phyloP scores from a whole-genome alignment of 208 protist species.

The Leishmania arabica region DNA sequence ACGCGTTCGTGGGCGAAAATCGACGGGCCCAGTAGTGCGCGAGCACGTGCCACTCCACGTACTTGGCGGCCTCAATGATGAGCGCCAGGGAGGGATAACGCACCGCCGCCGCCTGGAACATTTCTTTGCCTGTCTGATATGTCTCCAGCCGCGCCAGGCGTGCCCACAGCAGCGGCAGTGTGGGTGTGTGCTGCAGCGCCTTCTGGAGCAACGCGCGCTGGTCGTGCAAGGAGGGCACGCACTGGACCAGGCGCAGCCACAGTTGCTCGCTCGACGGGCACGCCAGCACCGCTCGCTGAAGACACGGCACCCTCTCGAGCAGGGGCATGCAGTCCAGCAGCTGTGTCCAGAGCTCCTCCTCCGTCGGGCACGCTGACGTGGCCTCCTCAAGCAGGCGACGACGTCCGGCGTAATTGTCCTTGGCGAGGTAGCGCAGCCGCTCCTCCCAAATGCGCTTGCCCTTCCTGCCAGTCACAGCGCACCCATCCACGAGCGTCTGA shows the following conservation, averaged over 20 bases:
- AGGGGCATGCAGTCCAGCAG: slow-evolving; percentile 54
- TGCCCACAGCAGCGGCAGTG: slow-evolving; percentile 72
- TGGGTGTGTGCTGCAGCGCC: slow-evolving; percentile 62
- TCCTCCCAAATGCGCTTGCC: slow-evolving; percentile 83
- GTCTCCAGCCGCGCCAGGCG: slow-evolving; percentile 65
- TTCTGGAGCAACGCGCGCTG: slow-evolving; percentile 62
- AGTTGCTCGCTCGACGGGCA: slow-evolving; percentile 72
- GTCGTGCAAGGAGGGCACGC: slow-evolving; percentile 46
- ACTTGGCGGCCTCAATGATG: slow-evolving; percentile 78
- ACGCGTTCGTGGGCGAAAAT: not conserved
- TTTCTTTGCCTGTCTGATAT: slow-evolving; percentile 57
- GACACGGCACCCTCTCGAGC: slow-evolving; percentile 51
- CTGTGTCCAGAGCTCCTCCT: slow-evolving; percentile 72
- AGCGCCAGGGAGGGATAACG: slow-evolving; percentile 70
- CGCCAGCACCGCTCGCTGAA: slow-evolving; percentile 72
- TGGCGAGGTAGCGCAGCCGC: slow-evolving; percentile 42
- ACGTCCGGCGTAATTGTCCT: slow-evolving; percentile 40
- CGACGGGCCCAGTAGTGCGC: slow-evolving; percentile 31
- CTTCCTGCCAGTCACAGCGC: slow-evolving; percentile 54
- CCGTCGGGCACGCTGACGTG: slow-evolving; percentile 44
- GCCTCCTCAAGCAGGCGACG: slow-evolving; percentile 75
- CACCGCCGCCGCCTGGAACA: slow-evolving; percentile 66
- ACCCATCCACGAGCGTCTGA: slow-evolving; percentile 72
- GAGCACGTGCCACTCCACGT: slow-evolving; percentile 63
- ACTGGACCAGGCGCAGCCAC: slow-evolving; percentile 69